Percentiles rank a stretch among this genome's conserved stretches.
Evolutionary conservation across 129 eudicot species (phyloP).

Genomic region (Rutidosis leptorrhynchoides): DNA sequence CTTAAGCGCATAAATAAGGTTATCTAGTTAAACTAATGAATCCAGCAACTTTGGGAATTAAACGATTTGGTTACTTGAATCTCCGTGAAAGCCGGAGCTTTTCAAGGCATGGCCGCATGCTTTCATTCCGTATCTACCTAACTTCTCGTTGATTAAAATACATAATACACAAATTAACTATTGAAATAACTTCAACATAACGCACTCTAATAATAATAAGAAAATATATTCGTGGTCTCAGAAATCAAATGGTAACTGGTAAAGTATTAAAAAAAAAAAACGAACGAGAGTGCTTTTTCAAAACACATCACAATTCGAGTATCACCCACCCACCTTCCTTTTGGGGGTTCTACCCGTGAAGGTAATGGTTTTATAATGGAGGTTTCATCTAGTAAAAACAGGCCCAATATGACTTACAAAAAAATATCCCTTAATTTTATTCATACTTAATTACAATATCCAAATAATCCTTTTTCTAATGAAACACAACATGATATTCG

Average conservation of each 20-base stretch:
- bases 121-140: not conserved
- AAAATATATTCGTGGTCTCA: no score
- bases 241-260: not conserved
- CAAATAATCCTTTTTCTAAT: not conserved
- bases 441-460: not conserved
- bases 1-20: no score
- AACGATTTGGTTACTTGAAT: not conserved
- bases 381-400: slow-evolving; percentile 18
- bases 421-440: not conserved
- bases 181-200: slow-evolving; percentile 2
- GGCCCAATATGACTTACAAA: not conserved
- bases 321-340: slow-evolving; percentile 20
- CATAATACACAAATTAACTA: no score
- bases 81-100: not conserved
- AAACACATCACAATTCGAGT: slow-evolving; percentile 13
- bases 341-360: slow-evolving; percentile 26
- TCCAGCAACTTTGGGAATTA: not conserved
- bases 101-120: not conserved
- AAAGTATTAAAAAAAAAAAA: slow-evolving; percentile 10
- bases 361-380: slow-evolving; percentile 25
- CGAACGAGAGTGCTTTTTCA: slow-evolving; percentile 2
- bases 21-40: not conserved
- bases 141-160: not conserved
- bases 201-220: not conserved
- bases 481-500: not conserved